Base-by-base conservation (phyloP, 768 basidiomycete species). In the Tylopilus vinaceipallidus region DNA sequence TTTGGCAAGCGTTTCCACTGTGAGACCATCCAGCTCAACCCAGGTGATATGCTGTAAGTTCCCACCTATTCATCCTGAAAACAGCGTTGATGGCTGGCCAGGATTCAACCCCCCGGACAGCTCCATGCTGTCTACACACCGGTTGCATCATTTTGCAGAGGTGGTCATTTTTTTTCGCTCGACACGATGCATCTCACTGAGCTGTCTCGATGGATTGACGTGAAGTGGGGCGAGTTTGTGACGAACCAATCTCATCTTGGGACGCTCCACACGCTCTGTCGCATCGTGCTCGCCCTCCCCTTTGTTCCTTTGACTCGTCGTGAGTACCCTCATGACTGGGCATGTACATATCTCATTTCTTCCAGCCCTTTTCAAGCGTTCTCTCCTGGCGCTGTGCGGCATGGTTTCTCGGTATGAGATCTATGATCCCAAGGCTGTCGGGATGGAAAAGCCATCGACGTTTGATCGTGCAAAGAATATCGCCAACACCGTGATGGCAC, bases 121-220 rank as follows among this genome's bases (percentile, higher is more conserved):
- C 9, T 36, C 1, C 57, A 57, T 45, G 12, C 33, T 0, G 42
- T 47, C 1, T 58, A 50, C n/a, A 57, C 48, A 0, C 57, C 56
- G 4, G 44, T 47, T 2, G 50, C 40, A 12, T 13, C 39, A 1
- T 47, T 58, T 12, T 45, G 27, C 4, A 35, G 24, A 0, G 52
- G 57, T 0, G 52, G 57, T 0, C 52, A 54, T 16, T 58, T 47
- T 22, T 54, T 51, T 17, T 39, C 30, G 38, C 37, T 51, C 13
- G 32, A 51, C 8, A 41, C 32, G 2, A 51, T 51, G 38, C 50
- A 45, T 4, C 35, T 44, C 14, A 49, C 41, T 8, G 41, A 49
- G 19, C 13, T 35, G 1, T 49, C 47, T 3, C 34, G 41, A 34
- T 42, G 10, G 6, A 10, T 42, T 1, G 41, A 49, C 16, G 2